phyloP scores from a whole-genome alignment of 768 basidiomycete species.

The Kockovaella imperatae region DNA sequence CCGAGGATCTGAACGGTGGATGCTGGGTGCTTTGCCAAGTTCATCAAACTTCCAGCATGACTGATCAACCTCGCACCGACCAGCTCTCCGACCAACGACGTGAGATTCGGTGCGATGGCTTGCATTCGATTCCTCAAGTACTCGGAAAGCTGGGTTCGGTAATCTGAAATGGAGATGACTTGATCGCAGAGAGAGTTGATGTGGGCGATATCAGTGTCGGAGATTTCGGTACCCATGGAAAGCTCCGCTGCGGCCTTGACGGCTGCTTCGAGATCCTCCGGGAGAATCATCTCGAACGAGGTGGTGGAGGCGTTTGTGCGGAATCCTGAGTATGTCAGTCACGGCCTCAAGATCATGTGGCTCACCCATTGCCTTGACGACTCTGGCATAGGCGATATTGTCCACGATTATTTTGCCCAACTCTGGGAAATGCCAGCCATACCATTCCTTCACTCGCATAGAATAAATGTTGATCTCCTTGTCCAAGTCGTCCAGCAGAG shows the following conservation, averaged over 20 bases:
- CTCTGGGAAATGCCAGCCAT: conserved; percentile 99
- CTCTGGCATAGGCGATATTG: conserved; percentile 94
- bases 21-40: conserved; percentile 50
- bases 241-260: conserved; percentile 94
- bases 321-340: conserved; percentile 59
- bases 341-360: conserved; percentile 4
- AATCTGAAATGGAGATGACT: conserved; percentile 90
- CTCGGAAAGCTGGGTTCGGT: conserved; percentile 88
- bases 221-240: conserved; percentile 99
- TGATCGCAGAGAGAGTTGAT: conserved; percentile 96
- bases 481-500: conserved; percentile 93
- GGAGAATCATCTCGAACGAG: conserved; percentile 79
- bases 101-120: conserved; percentile 95
- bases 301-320: conserved; percentile 85
- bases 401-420: conserved; percentile 97
- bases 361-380: conserved; percentile 80
- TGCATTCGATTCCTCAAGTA: conserved; percentile 97
- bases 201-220: conserved; percentile 91
- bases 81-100: conserved; percentile 69
- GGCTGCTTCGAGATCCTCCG: conserved; percentile 92
- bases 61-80: conserved; percentile 68
- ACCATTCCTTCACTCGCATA: conserved; percentile 99
- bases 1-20: conserved; percentile 50
- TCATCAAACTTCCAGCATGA: conserved; percentile 49
- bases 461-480: conserved; percentile 99